Evolutionary conservation across 1,284 basidiomycete species (phyloP), one percentile per base, ranked within the genome.

Genomic region (Cutaneotrichosporon arboriforme): DNA sequence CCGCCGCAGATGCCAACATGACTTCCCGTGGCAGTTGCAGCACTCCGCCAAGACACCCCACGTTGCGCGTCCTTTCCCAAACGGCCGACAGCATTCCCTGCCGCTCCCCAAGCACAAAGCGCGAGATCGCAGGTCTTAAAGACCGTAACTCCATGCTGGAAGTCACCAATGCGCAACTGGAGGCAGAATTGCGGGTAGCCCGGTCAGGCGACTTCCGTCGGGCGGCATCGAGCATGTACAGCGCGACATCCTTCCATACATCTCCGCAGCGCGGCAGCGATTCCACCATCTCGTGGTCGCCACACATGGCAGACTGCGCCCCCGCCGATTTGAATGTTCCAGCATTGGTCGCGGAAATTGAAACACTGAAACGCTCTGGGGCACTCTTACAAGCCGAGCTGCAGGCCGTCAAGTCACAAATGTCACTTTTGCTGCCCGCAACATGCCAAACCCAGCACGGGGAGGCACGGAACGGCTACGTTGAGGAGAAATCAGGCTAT

Each of bases 301-400:
- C 14, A 5, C 31, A 45, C 43, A 45, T 31, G 26, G 10, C 26
- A 7, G 26, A 21, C 15, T 12, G 35, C 46, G n/a, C 8, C 8
- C 13, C 12, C 1, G 13, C 14, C 14, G 47, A 54, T 15, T 34
- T 40, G n/a, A 39, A 42, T 4, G 42, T 54, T 20, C 52, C 52
- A 2, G 37, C 47, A 2, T 47, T 54, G 7, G 42, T 54, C 0
- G 47, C 52, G 7, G 52, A 54, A 43, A 49, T 54, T n/a, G 52
- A 54, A 18, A 15, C 26, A n/a, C 38, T 54, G 8, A 46, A 49
- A 37, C 37, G 33, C 7, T 38, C 37, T 4, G 47, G 43, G 8
- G 42, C 37, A n/a, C 23, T 15, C 2, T 43, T 54, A 0, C 42
- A 50, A 17, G 47, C 47, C 17, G 47, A 54, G 34, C 33, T 54